Base-by-base conservation (phyloP, 1,139 yeast species). In the Zygosaccharomyces sapae region DNA sequence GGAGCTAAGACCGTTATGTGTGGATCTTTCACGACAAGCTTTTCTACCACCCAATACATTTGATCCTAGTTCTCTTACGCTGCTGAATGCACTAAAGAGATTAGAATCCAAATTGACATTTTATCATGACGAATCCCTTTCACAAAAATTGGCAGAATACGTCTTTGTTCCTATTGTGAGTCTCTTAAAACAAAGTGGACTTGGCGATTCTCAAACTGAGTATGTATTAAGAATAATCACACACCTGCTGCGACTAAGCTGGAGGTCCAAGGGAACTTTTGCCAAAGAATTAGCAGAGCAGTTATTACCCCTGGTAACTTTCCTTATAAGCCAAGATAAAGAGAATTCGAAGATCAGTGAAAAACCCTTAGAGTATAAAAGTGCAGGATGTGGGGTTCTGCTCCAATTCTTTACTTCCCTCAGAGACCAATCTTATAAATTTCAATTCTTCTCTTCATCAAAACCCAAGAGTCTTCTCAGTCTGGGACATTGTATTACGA, bases 91-190 rank as follows among this genome's bases (percentile, higher is more conserved):
- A 1, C 54, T 77, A 27, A 59, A 58, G 37, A 62, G 58, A 2
- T 53, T 74, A 6, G 65, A 69, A 35, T 34, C 36, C 0, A 50
- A 54, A 16, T 53, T 74, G 24, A 44, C 46, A 4, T 41, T 51
- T 9, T 41, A 53, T 7, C 45, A 49, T 5, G 48, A 50, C 10
- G 54, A 52, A 1, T 33, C 44, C 0, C 44, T 71, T 3, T 68
- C 79, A 0, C 55, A 70, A 0, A 69, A 69, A 30, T 60, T 81
- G 19, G 86, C 83, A 0, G 86, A 82, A 54, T 81, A 81, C 52
- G 70, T 82, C 2, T 81, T 80, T 60, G 75, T 79, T 24, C 88
- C 89, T 0, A 55, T 83, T 1, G 73, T 80, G 1, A 73, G 73
- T 48, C 59, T 82, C 1, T 62, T 83, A 33, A 75, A 76, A 51